Evolutionary conservation across 2,329 filamentous ascomycete genomes (phyloP).

Genomic region (Aureobasidium sp.): DNA sequence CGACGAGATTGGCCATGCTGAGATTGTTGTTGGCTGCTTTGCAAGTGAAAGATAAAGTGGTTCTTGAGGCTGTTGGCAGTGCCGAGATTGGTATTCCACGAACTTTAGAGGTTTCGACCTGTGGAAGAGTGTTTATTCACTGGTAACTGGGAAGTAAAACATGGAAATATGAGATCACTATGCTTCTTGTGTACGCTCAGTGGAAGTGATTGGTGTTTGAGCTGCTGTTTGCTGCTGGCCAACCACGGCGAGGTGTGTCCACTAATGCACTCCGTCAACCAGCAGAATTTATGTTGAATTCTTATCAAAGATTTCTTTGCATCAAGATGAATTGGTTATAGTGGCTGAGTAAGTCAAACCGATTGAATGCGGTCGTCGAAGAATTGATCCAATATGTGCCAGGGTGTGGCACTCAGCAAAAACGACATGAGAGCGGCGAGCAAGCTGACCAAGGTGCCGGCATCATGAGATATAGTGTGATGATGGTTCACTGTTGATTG

Average conservation of each 20-base stretch:
- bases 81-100: not conserved
- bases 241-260: not conserved
- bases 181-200: not conserved
- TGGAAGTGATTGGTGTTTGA: not conserved
- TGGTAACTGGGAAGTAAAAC: not conserved
- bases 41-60: not conserved
- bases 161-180: not conserved
- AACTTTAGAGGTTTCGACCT: too few species aligned
- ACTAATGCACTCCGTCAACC: not conserved
- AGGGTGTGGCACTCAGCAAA: not conserved
- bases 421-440: not conserved
- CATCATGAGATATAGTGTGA: too few species aligned
- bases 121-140: not conserved
- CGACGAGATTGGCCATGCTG: not conserved
- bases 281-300: not conserved
- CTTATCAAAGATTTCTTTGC: not conserved
- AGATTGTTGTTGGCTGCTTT: not conserved
- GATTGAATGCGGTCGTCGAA: not conserved
- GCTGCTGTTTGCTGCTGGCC: not conserved
- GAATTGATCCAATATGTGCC: not conserved
- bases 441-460: not conserved
- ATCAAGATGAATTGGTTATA: not conserved
- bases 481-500: too few species aligned
- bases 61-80: not conserved
- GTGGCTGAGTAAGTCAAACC: not conserved